Evolutionary conservation across 2,329 filamentous ascomycete species (phyloP).

Genomic region (Alternaria atra): DNA sequence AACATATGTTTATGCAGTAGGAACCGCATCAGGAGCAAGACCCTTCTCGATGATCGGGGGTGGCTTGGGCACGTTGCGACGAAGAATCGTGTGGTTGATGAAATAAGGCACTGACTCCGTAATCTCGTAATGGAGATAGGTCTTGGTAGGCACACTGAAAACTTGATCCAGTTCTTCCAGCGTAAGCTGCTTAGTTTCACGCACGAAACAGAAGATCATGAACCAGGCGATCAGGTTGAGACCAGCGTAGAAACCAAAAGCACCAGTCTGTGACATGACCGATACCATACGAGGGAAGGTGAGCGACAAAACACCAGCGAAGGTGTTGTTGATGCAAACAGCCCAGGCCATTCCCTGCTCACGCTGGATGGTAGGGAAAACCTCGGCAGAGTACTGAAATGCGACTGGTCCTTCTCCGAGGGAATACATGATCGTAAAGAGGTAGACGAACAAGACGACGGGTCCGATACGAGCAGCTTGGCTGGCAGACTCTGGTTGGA

Average conservation of each 20-base stretch:
- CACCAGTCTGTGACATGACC: slow-evolving; percentile 50
- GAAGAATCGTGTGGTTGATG: slow-evolving; percentile 52
- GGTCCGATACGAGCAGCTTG: slow-evolving; percentile 43
- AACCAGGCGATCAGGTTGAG: slow-evolving; percentile 53
- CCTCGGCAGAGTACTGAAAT: slow-evolving; percentile 53
- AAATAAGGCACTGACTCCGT: slow-evolving; percentile 54
- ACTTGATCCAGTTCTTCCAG: slow-evolving; percentile 51
- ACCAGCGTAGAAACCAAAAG: slow-evolving; percentile 54
- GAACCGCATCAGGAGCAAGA: not conserved
- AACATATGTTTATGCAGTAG: not conserved
- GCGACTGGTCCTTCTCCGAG: slow-evolving; percentile 61
- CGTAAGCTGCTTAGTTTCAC: slow-evolving; percentile 52
- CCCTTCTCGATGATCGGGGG: slow-evolving; percentile 51
- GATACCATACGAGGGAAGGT: slow-evolving; percentile 53
- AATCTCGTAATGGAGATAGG: slow-evolving; percentile 52
- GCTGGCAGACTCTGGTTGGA: slow-evolving; percentile 30
- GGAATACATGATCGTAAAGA: slow-evolving; percentile 43
- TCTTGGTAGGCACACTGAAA: slow-evolving; percentile 48
- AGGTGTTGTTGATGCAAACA: slow-evolving; percentile 56
- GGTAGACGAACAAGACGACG: slow-evolving; percentile 41
- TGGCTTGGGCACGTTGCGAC: slow-evolving; percentile 50
- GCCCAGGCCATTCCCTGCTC: slow-evolving; percentile 55
- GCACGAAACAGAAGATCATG: slow-evolving; percentile 52
- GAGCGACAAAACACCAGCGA: slow-evolving; percentile 48
- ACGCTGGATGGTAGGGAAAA: slow-evolving; percentile 51